phyloP scores from a whole-genome alignment of 371 early-diverging fungal genomes.

The Mortierella sp. region DNA sequence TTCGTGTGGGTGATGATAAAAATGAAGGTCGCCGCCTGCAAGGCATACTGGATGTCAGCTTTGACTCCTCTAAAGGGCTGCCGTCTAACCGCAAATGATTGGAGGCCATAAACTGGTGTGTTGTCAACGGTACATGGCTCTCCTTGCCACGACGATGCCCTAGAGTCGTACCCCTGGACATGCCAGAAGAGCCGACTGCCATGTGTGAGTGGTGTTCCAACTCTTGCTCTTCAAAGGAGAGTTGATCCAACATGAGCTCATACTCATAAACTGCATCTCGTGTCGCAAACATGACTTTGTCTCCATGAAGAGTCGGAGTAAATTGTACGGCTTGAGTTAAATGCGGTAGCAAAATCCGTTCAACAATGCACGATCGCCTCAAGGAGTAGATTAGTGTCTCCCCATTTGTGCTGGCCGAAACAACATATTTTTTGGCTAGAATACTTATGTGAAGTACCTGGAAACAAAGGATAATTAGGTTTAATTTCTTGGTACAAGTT shows the following conservation, averaged over 20 bases:
- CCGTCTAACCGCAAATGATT: constrained; percentile 5
- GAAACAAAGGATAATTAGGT: no score
- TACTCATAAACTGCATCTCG: constrained; percentile 54
- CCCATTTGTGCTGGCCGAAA: constrained; percentile 52
- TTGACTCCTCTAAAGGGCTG: background rate
- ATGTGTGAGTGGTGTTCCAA: background rate
- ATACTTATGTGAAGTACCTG: constrained; percentile 52
- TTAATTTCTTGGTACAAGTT: no score
- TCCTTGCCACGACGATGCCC: constrained; percentile 1
- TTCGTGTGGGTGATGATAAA: constrained; percentile 5
- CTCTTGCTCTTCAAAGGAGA: constrained; percentile 14
- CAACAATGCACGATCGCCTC: constrained; percentile 22
- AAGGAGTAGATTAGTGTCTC: constrained; percentile 48
- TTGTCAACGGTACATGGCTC: constrained; percentile 1
- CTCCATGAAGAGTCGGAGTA: constrained; percentile 46
- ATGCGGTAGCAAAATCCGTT: constrained; percentile 45
- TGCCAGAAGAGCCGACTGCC: background rate
- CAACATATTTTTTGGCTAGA: constrained; percentile 27
- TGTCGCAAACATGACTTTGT: constrained; percentile 56
- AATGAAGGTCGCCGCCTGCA: constrained; percentile 5
- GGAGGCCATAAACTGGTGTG: background rate
- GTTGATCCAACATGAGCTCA: constrained; percentile 36
- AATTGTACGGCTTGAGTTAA: constrained; percentile 51
- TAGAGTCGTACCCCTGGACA: background rate
- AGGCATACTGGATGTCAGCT: background rate